These are phyloP conservation scores for Kokia cookei DNA, from an alignment of 441 rosid species.

Conservation along the genomic window DNA sequence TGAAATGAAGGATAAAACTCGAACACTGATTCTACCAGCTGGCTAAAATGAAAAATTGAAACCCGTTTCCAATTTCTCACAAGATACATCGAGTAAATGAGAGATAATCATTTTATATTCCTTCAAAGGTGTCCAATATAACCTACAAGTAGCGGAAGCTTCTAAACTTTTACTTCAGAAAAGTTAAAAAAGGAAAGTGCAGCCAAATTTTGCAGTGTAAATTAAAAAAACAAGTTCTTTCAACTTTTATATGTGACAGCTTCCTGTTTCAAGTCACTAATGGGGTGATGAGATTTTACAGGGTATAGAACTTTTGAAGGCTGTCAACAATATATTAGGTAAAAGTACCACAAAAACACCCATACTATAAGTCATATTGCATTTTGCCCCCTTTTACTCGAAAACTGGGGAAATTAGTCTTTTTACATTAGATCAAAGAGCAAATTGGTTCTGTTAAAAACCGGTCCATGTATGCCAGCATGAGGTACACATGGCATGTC, in stretches of 20 bases:
- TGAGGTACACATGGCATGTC: too few relatives aligned
- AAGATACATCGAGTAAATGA: not conserved
- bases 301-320: not conserved
- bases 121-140: not conserved
- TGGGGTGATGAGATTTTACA: not conserved
- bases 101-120: not conserved
- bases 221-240: not conserved
- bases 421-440: too few relatives aligned
- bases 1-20: not conserved
- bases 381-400: too few relatives aligned
- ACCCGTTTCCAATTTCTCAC: not conserved
- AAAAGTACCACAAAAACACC: too few relatives aligned
- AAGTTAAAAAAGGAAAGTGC: not conserved
- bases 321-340: not conserved
- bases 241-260: not conserved
- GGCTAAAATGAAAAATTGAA: not conserved
- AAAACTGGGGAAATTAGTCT: too few relatives aligned
- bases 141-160: not conserved
- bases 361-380: too few relatives aligned
- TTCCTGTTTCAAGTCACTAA: not conserved
- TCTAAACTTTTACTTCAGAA: not conserved
- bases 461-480: too few relatives aligned
- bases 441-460: too few relatives aligned
- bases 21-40: not conserved
- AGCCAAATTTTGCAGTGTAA: not conserved